These are phyloP conservation scores for Chlamydomonas incerta DNA, from an alignment of 139 green algal species.

Conservation along the genomic window DNA sequence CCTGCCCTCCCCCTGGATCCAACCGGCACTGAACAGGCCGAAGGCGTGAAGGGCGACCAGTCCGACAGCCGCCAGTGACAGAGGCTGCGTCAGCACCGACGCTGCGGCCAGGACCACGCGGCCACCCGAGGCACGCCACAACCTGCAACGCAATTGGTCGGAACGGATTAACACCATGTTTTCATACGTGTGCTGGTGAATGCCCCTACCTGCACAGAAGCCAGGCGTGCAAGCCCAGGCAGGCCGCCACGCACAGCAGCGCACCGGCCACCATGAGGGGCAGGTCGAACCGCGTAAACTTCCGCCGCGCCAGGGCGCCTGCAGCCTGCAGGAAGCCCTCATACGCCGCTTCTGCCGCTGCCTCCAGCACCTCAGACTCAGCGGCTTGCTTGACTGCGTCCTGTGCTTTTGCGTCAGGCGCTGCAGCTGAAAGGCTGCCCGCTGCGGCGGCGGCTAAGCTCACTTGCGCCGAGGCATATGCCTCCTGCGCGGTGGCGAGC, in stretches of 20 bases:
- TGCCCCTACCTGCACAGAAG: background rate
- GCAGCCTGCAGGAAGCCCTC: slow-evolving; percentile 62
- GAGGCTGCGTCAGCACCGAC: too few relatives aligned
- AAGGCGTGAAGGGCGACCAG: slow-evolving; percentile 43
- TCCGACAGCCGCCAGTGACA: background rate
- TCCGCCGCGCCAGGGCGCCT: slow-evolving; percentile 65
- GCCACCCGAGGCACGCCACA: too few relatives aligned
- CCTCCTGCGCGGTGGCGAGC: slow-evolving; percentile 26
- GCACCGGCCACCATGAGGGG: slow-evolving; percentile 67
- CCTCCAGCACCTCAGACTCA: background rate
- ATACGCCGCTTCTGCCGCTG: slow-evolving; percentile 25
- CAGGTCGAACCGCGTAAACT: slow-evolving; percentile 84
- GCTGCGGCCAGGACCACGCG: too few relatives aligned
- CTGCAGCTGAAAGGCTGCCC: too few relatives aligned
- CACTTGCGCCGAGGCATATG: too few relatives aligned
- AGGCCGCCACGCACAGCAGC: background rate
- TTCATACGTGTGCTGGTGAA: too few relatives aligned
- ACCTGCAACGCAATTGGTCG: too few relatives aligned
- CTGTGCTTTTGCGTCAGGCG: too few relatives aligned
- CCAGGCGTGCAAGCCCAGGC: slow-evolving; percentile 52
- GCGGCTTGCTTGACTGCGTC: too few relatives aligned
- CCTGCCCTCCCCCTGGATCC: slow-evolving; percentile 70
- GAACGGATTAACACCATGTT: too few relatives aligned
- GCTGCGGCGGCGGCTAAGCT: too few relatives aligned
- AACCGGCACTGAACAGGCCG: slow-evolving; percentile 68